These are phyloP conservation scores for Diplocarpon rosae DNA, from an alignment of 2,329 filamentous ascomycete genomes.

Conservation along the genomic window DNA sequence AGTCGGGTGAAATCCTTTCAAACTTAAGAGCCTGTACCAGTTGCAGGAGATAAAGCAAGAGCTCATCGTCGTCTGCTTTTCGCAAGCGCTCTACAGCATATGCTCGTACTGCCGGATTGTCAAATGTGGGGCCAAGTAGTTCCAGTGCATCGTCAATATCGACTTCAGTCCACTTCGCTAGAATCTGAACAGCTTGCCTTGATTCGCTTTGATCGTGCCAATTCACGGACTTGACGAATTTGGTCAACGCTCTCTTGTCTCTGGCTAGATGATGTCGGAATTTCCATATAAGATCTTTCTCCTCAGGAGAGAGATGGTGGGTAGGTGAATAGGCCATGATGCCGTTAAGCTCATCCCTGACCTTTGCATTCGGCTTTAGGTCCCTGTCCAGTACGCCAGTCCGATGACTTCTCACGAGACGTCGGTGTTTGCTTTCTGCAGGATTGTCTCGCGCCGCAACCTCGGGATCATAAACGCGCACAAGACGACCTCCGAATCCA, in stretches of 20 bases:
- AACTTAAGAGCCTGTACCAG: conserved; percentile 94
- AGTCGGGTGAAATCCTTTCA: conserved; percentile 59
- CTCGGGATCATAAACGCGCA: conserved; percentile 89
- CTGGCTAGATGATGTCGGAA: conserved; percentile 90
- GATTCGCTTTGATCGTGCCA: conserved; percentile 82
- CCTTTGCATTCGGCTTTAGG: conserved; percentile 90
- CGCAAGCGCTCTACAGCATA: conserved; percentile 88
- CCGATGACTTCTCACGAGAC: conserved; percentile 77
- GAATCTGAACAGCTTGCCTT: conserved; percentile 77
- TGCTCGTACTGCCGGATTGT: conserved; percentile 75
- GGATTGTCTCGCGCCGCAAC: conserved; percentile 84
- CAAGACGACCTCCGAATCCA: conserved; percentile 47
- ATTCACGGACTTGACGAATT: conserved; percentile 95
- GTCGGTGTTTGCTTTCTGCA: conserved; percentile 86
- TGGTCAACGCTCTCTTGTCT: conserved; percentile 86
- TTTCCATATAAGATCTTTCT: conserved; percentile 95
- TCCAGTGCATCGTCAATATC: conserved; percentile 95
- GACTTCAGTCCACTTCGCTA: conserved; percentile 91
- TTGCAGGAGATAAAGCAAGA: conserved; percentile 84
- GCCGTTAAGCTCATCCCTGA: conserved; percentile 82
- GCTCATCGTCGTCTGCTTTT: conserved; percentile 85
- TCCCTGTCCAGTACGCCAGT: conserved; percentile 94
- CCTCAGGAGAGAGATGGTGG: conserved; percentile 74
- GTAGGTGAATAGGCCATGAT: conserved; percentile 92
- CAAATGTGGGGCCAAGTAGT: conserved; percentile 82